Evolutionary conservation across 2,329 filamentous ascomycete genomes (phyloP), one percentile per base, ranked within the genome.

Genomic region (Cyanodermella asteris): DNA sequence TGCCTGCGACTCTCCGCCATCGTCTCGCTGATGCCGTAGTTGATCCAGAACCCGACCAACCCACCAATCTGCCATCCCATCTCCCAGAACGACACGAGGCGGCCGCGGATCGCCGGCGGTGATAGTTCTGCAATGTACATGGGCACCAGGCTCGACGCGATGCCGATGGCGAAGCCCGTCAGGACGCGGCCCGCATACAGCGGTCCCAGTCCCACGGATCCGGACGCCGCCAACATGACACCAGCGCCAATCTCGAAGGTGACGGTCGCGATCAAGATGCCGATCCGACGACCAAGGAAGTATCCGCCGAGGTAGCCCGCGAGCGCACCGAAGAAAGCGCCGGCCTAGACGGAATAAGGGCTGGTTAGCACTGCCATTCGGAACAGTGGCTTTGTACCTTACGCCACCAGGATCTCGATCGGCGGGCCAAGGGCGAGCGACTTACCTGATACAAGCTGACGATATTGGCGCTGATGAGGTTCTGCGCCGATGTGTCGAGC

Each of bases 391-490:
- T n/a, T n/a, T n/a, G n/a, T n/a, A n/a, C n/a, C n/a, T n/a, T n/a
- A n/a, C n/a, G n/a, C n/a, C n/a, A n/a, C n/a, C n/a, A n/a, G n/a
- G n/a, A n/a, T n/a, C n/a, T n/a, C n/a, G n/a, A n/a, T n/a, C n/a
- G n/a, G n/a, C n/a, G n/a, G n/a, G n/a, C n/a, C n/a, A n/a, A n/a
- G n/a, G n/a, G n/a, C n/a, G n/a, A n/a, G n/a, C n/a, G n/a, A n/a
- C n/a, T n/a, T n/a, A n/a, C n/a, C n/a, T 84, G 77, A 50, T 78
- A 82, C 27, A 73, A 64, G 14, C 72, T 80, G 25, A 81, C 75
- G 32, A 82, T 80, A 44, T 82, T 84, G 38, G 70, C 56, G 39
- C 67, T 70, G n/a, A n/a, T n/a, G 24, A 74, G 51, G 4, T 74
- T 47, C 16, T 67, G 59, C n/a, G n/a, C n/a, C n/a, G n/a, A n/a